These are phyloP conservation scores for Picea glauca DNA, from an alignment of 75 land plant genomes.

Conservation along the genomic window DNA sequence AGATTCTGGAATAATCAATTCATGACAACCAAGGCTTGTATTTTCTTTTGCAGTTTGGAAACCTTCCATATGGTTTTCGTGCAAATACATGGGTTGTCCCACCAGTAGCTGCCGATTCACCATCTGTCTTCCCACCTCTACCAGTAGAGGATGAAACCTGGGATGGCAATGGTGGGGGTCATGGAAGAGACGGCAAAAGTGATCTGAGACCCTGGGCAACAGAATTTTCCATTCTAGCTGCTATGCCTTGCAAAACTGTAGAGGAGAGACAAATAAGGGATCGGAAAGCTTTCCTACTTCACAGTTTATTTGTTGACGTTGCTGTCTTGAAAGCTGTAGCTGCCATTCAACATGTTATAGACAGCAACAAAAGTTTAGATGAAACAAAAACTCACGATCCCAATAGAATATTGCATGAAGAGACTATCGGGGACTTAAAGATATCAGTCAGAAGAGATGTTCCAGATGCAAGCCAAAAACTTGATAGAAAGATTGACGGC, in stretches of 20 bases:
- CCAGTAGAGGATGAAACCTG: constrained; percentile 87
- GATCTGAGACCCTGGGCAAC: constrained; percentile 61
- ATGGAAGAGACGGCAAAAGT: constrained; percentile 57
- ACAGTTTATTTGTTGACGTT: constrained; percentile 87
- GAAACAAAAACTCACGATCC: neutral
- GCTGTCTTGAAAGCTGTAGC: constrained; percentile 73
- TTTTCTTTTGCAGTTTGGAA: constrained; percentile 78
- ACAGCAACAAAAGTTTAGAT: constrained; percentile 3
- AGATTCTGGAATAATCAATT: neutral
- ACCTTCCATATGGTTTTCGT: constrained; percentile 93
- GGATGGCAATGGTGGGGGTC: constrained; percentile 97
- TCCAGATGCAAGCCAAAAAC: constrained; percentile 65
- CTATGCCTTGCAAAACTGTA: constrained; percentile 88
- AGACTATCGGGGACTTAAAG: constrained; percentile 58
- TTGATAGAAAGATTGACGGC: constrained; percentile 63
- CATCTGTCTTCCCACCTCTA: constrained; percentile 67
- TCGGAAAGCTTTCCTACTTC: constrained; percentile 87
- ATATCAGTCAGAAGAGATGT: constrained; percentile 55
- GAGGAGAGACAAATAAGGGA: constrained; percentile 95
- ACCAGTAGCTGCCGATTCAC: constrained; percentile 67
- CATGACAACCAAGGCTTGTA: neutral
- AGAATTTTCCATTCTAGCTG: constrained; percentile 80
- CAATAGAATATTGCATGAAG: constrained; percentile 32
- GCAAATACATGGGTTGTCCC: constrained; percentile 98
- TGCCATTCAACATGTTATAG: constrained; percentile 30